A percentile compares a stretch with the other conserved stretches of the same genome.
These are phyloP conservation scores for Plasmodium yoelii DNA, from an alignment of 169 alveolate species.

Conservation along the genomic window DNA sequence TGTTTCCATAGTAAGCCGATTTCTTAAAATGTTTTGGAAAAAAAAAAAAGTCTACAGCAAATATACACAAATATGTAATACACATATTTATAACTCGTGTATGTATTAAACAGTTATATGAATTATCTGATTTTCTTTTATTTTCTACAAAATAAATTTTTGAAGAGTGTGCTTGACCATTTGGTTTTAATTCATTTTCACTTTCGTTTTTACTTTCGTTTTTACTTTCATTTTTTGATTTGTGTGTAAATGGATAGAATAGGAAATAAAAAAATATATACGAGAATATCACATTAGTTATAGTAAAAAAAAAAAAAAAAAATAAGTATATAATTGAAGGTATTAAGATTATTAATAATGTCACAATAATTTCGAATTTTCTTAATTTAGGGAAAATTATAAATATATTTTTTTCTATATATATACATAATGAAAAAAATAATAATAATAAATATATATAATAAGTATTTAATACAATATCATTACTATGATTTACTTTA, in stretches of 20 bases:
- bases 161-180: not conserved
- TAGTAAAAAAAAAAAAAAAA: slow-evolving; percentile 16
- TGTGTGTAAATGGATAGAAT: not conserved
- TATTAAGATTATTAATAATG: slow-evolving; percentile 16
- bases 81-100: slow-evolving; percentile 26
- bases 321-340: slow-evolving; percentile 25
- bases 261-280: slow-evolving; percentile 6
- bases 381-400: slow-evolving; percentile 27
- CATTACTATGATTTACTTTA: slow-evolving; percentile 18
- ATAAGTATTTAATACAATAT: slow-evolving; percentile 12
- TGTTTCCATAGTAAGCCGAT: slow-evolving; percentile 48
- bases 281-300: not conserved
- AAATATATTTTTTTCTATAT: slow-evolving; percentile 41
- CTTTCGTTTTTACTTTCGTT: too few species aligned
- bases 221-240: not conserved
- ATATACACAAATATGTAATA: slow-evolving; percentile 40
- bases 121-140: not conserved
- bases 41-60: slow-evolving; percentile 62
- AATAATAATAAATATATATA: slow-evolving; percentile 13
- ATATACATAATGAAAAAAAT: slow-evolving; percentile 24
- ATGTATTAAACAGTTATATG: slow-evolving; percentile 3
- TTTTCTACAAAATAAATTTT: not conserved
- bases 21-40: slow-evolving; percentile 64
- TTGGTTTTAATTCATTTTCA: too few species aligned
- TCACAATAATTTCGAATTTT: slow-evolving; percentile 15